phyloP scores from a whole-genome alignment of 192 early-diverging fungal species.

The Geranomyces variabilis region DNA sequence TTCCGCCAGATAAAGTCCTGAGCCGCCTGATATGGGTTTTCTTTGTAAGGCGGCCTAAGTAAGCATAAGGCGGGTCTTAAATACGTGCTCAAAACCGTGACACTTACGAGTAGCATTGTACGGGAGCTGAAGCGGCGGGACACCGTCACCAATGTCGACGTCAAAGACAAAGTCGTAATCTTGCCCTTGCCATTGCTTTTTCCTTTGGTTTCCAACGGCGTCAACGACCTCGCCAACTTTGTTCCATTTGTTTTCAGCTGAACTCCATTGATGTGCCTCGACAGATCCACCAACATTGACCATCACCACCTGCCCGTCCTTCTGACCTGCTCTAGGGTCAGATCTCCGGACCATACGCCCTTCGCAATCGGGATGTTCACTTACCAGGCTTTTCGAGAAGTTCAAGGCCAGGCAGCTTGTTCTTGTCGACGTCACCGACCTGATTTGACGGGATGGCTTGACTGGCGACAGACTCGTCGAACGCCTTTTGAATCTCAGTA shows the following conservation, averaged over 20 bases:
- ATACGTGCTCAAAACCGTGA: background rate
- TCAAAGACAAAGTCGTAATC: conserved; percentile 99
- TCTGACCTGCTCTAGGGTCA: conserved; percentile 51
- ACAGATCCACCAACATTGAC: conserved; percentile 72
- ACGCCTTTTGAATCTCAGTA: conserved; percentile 36
- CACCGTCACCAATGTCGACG: conserved; percentile 86
- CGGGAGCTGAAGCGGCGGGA: conserved; percentile 85
- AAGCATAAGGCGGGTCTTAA: background rate
- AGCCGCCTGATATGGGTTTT: conserved; percentile 92
- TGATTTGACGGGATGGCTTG: conserved; percentile 59
- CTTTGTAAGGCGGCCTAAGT: conserved; percentile 38
- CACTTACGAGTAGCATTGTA: conserved; percentile 77
- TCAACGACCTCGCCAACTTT: conserved; percentile 96
- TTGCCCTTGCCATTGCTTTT: conserved; percentile 78
- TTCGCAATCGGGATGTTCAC: background rate
- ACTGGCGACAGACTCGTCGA: conserved; percentile 34
- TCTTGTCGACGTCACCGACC: conserved; percentile 81
- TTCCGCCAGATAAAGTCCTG: conserved; percentile 85
- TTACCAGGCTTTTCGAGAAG: conserved; percentile 65
- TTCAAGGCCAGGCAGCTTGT: conserved; percentile 78
- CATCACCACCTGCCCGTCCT: conserved; percentile 91
- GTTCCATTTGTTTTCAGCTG: conserved; percentile 63
- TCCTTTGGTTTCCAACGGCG: conserved; percentile 72
- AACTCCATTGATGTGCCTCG: conserved; percentile 89
- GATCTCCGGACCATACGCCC: background rate